Evolutionary conservation across 2,329 filamentous ascomycete genomes (phyloP).

Genomic region (Apiospora rasikravindrae): DNA sequence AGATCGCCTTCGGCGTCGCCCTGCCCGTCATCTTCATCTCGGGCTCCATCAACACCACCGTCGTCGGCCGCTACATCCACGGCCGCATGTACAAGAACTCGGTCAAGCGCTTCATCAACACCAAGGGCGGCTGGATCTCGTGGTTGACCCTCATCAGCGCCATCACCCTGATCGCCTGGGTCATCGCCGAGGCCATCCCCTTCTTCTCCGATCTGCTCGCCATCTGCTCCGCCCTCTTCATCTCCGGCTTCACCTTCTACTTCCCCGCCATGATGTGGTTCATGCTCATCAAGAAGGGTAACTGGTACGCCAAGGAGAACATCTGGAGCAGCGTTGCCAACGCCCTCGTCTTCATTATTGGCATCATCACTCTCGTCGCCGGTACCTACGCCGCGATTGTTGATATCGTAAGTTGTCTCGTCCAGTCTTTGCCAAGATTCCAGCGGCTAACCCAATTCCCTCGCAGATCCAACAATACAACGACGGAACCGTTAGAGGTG

Average conservation of each 20-base stretch:
- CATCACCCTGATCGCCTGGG: constrained; percentile 69
- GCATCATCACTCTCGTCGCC: constrained; percentile 37
- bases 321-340: constrained; percentile 31
- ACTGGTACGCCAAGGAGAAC: constrained; percentile 36
- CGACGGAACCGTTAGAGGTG: constrained; percentile 2
- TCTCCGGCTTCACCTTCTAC: constrained; percentile 52
- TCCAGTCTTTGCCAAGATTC: neutral
- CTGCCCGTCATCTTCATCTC: constrained; percentile 69
- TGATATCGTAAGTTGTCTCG: constrained; percentile 38
- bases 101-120: constrained; percentile 41
- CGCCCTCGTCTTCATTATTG: constrained; percentile 36
- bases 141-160: constrained; percentile 65
- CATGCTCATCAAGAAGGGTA: constrained; percentile 38
- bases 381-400: constrained; percentile 40
- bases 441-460: neutral
- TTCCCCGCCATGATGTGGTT: constrained; percentile 43
- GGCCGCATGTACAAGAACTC: constrained; percentile 39
- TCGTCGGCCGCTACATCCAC: constrained; percentile 49
- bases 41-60: constrained; percentile 66
- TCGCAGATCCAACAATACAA: constrained; percentile 19
- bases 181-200: constrained; percentile 76
- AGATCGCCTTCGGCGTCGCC: constrained; percentile 67
- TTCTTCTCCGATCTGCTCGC: constrained; percentile 73
- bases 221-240: constrained; percentile 55
- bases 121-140: constrained; percentile 38